phyloP scores from a whole-genome alignment of 371 early-diverging fungal species.

The Zychaea mexicana region DNA sequence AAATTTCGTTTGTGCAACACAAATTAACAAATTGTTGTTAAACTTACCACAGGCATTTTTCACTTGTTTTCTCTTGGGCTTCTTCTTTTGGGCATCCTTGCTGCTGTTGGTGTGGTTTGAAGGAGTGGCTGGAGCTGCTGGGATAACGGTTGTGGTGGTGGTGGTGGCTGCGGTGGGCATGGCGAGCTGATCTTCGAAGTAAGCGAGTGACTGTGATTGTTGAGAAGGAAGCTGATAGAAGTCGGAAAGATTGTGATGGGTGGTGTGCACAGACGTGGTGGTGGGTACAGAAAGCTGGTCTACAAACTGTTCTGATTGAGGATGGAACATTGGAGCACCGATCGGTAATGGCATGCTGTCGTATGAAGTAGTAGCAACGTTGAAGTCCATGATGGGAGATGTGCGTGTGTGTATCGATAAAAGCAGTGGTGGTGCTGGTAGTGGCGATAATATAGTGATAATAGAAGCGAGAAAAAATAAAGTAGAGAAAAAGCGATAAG shows the following conservation, averaged over 20 bases:
- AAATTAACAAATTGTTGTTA: background rate
- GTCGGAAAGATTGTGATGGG: background rate
- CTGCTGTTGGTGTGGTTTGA: background rate
- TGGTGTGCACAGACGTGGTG: background rate
- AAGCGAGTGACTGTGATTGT: background rate
- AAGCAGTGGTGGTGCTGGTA: too few species aligned
- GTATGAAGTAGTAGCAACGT: conserved; percentile 2
- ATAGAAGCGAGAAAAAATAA: background rate
- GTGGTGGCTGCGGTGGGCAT: background rate
- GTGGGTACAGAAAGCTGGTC: background rate
- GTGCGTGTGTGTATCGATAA: too few species aligned
- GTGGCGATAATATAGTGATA: too few species aligned
- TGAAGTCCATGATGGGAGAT: conserved; percentile 3
- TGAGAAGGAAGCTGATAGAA: background rate
- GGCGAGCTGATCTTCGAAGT: background rate
- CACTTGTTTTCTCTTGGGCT: conserved; percentile 66
- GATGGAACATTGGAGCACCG: background rate
- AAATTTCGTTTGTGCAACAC: conserved; percentile 1
- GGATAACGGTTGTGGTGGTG: background rate
- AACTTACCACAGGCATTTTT: conserved; percentile 81
- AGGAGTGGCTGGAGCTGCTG: background rate
- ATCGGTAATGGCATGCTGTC: conserved; percentile 1
- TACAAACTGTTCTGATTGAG: background rate
- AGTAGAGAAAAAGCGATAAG: background rate
- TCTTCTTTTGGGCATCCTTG: conserved; percentile 10